A percentile compares a stretch with the other conserved stretches of the same genome.
These are phyloP conservation scores for Teratosphaeria epicoccoides DNA, from an alignment of 2,329 filamentous ascomycete genomes.

Conservation along the genomic window DNA sequence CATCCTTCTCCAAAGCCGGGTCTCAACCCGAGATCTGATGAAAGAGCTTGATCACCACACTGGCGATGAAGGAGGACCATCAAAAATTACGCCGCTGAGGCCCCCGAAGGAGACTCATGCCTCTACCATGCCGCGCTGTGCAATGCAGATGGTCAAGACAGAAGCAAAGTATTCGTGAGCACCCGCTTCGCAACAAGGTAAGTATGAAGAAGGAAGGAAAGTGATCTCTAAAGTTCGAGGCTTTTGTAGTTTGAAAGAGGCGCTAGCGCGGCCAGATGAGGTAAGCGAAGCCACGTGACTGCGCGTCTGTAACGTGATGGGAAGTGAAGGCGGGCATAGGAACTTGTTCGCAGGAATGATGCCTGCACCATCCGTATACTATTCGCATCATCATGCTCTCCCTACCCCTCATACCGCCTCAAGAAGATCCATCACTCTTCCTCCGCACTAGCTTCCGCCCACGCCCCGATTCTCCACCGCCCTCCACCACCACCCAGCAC, in stretches of 20 bases:
- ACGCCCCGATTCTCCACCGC: slow-evolving; percentile 19
- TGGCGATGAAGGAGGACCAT: too few relatives aligned
- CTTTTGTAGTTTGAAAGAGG: background rate
- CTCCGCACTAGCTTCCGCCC: slow-evolving; percentile 16
- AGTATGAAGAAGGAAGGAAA: background rate
- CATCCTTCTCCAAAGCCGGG: too few relatives aligned
- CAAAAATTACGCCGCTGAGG: too few relatives aligned
- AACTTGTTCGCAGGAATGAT: too few relatives aligned
- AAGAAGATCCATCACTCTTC: slow-evolving; percentile 18
- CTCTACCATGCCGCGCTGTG: background rate
- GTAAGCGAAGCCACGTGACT: background rate
- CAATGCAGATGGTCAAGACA: background rate
- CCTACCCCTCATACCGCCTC: slow-evolving; percentile 23
- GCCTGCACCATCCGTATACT: background rate
- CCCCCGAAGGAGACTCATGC: background rate
- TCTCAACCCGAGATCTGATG: too few relatives aligned
- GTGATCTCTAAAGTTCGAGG: background rate
- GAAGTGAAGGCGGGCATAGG: too few relatives aligned
- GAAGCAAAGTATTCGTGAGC: background rate
- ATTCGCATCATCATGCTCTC: slow-evolving; percentile 20
- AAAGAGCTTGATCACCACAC: too few relatives aligned
- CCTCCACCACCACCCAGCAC: slow-evolving; percentile 4
- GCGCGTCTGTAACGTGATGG: background rate
- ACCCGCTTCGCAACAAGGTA: background rate
- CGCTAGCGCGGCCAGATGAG: background rate